Evolutionary conservation across 306 rosid genomes (phyloP).

Genomic region (Cucumis hystrix): DNA sequence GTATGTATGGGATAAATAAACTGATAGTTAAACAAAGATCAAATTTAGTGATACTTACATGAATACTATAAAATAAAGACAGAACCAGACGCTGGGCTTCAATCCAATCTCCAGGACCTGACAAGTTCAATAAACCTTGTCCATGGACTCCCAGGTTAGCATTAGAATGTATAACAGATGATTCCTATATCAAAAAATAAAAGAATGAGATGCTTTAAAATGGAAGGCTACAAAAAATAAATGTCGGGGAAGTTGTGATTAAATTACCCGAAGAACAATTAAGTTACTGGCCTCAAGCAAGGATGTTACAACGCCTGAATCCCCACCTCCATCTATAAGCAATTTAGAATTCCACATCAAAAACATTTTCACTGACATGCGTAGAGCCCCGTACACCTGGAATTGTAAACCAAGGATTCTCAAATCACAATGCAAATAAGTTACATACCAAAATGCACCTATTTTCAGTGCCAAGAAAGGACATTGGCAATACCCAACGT

Average conservation of each 20-base stretch:
- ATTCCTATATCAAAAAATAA: slow-evolving; percentile 39
- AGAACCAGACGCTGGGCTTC: slow-evolving; percentile 95
- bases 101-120: slow-evolving; percentile 92
- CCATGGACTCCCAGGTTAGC: slow-evolving; percentile 99
- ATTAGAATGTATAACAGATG: slow-evolving; percentile 95
- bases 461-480: no score
- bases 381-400: slow-evolving; percentile 93
- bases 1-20: neutral
- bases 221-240: slow-evolving; percentile 7
- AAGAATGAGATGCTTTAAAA: slow-evolving; percentile 12
- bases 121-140: slow-evolving; percentile 88
- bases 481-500: neutral
- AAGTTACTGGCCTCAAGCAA: slow-evolving; percentile 92
- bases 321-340: slow-evolving; percentile 93
- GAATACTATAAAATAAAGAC: slow-evolving; percentile 80
- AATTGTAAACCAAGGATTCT: neutral
- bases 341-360: slow-evolving; percentile 97
- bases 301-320: slow-evolving; percentile 69
- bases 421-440: neutral
- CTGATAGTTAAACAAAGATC: neutral
- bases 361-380: slow-evolving; percentile 98
- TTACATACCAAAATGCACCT: neutral
- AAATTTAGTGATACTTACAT: slow-evolving; percentile 38
- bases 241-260: slow-evolving; percentile 16
- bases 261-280: slow-evolving; percentile 77